Evolutionary conservation across 192 early-diverging fungal species (phyloP), one percentile per base, ranked within the genome.

Genomic region (Backusella luteola): DNA sequence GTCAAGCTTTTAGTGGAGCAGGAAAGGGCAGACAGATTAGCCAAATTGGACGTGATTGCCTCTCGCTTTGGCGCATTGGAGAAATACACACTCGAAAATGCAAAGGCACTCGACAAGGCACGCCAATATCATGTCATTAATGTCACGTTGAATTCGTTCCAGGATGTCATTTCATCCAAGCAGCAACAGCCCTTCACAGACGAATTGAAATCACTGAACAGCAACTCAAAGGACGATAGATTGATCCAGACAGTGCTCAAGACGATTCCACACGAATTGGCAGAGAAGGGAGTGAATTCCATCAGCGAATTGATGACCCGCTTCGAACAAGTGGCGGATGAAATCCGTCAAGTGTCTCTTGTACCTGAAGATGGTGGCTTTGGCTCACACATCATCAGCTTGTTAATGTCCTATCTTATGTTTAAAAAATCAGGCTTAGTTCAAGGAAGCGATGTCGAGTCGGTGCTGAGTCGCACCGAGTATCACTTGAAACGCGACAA

Each of bases 11-110:
- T 89, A 53, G 91, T 98, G 14, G 96, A 98, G 71, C 85, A 92
- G 63, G 96, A 98, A 85, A 92, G 96, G 69, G 89, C 88, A 23
- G 94, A 95, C 12, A 91, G 96, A 29, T 84, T 98, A 76, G 94
- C 95, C 8, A 87, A 91, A 35, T 77, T 98, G 56, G 94, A 96
- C 78, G 87, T 91, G 68, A 88, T 98, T 63, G 87, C 88, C 69
- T 79, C 91, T 34, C 91, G 93, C 74, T 78, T 96, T 19, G 91
- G 89, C 73, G 81, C 90, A 52, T 87, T 97, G 39, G 90, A 91
- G 67, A 80, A 84, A 67, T 84, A 93, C 72, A 85, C 87, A 11
- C 77, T 91, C 66, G 85, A 91, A 38, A 92, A 91, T 71, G 90
- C 90, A 15, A 89, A 92, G 26, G 80, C 84, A 56, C 86, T 93